phyloP scores from a whole-genome alignment of 73 alveolate species.

The Halteria grandinella region DNA sequence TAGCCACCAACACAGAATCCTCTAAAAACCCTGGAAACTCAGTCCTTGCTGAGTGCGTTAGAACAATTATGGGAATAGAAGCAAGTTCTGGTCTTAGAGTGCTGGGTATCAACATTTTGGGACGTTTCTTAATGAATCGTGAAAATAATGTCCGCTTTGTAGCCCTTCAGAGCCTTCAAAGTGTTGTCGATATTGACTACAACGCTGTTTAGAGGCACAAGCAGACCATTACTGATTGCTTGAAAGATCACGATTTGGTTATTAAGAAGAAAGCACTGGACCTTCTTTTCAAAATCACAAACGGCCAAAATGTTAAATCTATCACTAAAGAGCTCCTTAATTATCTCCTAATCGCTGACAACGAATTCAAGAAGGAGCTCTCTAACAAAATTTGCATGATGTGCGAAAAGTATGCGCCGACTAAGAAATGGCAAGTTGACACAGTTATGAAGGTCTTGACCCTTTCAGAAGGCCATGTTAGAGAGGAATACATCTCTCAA shows the following conservation, averaged over 20 bases:
- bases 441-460: conserved; percentile 88
- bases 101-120: conserved; percentile 90
- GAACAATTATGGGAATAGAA: conserved; percentile 97
- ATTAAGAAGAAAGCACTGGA: conserved; percentile 96
- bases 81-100: conserved; percentile 91
- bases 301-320: conserved; percentile 82
- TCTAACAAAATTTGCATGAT: conserved; percentile 87
- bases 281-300: conserved; percentile 85
- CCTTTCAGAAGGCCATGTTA: conserved; percentile 85
- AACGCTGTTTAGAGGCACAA: conserved; percentile 96
- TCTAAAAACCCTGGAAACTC: conserved; percentile 94
- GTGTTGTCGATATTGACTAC: conserved; percentile 93
- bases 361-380: conserved; percentile 92
- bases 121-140: conserved; percentile 89
- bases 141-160: conserved; percentile 95
- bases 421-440: conserved; percentile 91
- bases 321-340: conserved; percentile 91
- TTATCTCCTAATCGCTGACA: conserved; percentile 88
- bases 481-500: conserved; percentile 80
- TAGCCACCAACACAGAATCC: conserved; percentile 96
- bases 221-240: conserved; percentile 92
- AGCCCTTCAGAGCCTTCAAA: conserved; percentile 91
- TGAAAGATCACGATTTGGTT: conserved; percentile 92
- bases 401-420: conserved; percentile 87
- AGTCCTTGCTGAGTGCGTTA: conserved; percentile 97